Conservation (phyloP, 768 basidiomycete species). For the Coprinellus micaceus region DNA sequence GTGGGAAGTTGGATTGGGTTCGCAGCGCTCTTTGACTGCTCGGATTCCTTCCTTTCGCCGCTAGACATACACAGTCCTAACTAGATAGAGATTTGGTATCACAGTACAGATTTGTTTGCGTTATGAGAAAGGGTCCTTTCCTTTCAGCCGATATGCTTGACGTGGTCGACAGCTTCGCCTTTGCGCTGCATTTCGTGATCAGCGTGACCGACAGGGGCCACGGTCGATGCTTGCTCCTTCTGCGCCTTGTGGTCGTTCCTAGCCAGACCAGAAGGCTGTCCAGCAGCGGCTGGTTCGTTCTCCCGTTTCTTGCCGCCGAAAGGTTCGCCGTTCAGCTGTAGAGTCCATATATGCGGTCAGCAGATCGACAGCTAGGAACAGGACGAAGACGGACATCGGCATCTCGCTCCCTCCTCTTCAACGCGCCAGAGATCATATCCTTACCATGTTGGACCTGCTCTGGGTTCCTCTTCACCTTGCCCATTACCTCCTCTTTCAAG, state of each 20-base stretch:
- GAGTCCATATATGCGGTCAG: background rate
- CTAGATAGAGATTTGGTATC: too few species aligned
- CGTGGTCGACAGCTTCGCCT: background rate
- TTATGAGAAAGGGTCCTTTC: too few species aligned
- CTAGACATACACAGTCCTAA: too few species aligned
- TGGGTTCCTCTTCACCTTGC: conserved; percentile 24
- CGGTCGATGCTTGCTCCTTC: background rate
- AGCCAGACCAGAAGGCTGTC: background rate
- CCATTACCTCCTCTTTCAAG: conserved; percentile 24
- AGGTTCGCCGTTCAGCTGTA: background rate
- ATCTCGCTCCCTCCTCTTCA: conserved; percentile 21
- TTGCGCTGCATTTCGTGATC: background rate
- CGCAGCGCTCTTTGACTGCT: too few species aligned
- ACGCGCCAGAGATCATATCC: conserved; percentile 21
- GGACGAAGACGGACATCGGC: conserved; percentile 19
- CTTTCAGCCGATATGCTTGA: background rate
- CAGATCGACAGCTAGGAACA: background rate
- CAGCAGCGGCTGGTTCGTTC: too few species aligned
- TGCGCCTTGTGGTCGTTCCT: background rate
- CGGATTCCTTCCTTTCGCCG: too few species aligned
- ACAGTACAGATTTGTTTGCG: too few species aligned
- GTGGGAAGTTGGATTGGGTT: too few species aligned
- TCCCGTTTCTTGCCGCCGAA: too few species aligned
- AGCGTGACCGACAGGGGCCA: background rate
- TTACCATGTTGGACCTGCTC: conserved; percentile 24